Percentiles rank a stretch among this genome's conserved stretches.
These are phyloP conservation scores for Dittrichia graveolens DNA, from an alignment of 129 eudicot genomes.

Conservation along the genomic window DNA sequence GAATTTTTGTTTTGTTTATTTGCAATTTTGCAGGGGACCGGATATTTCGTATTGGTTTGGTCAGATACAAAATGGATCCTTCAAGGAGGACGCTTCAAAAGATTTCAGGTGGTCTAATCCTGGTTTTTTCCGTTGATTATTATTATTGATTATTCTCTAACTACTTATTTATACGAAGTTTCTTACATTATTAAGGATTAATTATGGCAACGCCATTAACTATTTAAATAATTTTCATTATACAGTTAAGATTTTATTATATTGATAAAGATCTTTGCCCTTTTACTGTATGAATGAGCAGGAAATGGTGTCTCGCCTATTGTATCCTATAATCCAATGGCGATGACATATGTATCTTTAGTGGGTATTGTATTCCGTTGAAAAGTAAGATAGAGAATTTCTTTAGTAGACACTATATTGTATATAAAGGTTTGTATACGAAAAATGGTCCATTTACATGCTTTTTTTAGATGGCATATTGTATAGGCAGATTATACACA, in stretches of 20 bases:
- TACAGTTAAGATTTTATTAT: neutral
- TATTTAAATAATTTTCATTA: neutral
- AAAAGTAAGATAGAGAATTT: neutral
- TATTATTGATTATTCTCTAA: constrained; percentile 18
- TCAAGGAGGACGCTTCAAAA: constrained; percentile 82
- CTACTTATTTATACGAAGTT: neutral
- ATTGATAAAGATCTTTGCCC: constrained; percentile 8
- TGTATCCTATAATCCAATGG: constrained; percentile 4
- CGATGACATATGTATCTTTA: constrained; percentile 1
- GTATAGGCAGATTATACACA: constrained; percentile 1
- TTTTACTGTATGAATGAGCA: constrained; percentile 8
- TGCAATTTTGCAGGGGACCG: constrained; percentile 65
- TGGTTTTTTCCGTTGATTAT: constrained; percentile 17
- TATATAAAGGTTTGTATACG: neutral
- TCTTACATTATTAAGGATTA: neutral
- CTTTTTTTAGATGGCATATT: neutral
- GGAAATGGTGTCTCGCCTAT: constrained; percentile 2
- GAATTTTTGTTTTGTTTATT: constrained; percentile 19
- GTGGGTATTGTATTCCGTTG: constrained; percentile 13
- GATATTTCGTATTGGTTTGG: constrained; percentile 77
- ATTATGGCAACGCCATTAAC: neutral
- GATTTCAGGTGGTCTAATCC: constrained; percentile 67
- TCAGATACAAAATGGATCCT: constrained; percentile 86
- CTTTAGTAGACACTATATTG: neutral
- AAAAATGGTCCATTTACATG: neutral